Evolutionary conservation across 805 yeast species (phyloP).

Genomic region (Candida mattraensis): DNA sequence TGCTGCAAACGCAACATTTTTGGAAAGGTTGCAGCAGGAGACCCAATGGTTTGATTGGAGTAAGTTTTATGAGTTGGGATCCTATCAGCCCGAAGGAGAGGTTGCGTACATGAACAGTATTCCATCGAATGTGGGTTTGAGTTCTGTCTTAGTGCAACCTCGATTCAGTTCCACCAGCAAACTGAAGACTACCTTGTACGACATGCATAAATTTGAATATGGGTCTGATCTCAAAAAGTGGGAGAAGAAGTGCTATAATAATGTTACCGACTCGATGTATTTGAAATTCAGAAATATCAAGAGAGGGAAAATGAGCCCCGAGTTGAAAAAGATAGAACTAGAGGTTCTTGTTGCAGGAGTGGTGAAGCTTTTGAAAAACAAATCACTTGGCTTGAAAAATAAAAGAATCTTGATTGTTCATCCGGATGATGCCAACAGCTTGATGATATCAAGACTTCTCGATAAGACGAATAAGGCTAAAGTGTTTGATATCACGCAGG

Average conservation of each 20-base stretch:
- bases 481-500: no score
- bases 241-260: slow-evolving; percentile 24
- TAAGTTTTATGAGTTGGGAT: slow-evolving; percentile 29
- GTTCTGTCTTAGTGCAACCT: slow-evolving; percentile 27
- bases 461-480: no score
- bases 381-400: slow-evolving; percentile 2
- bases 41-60: slow-evolving; percentile 49
- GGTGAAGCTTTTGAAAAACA: slow-evolving; percentile 21
- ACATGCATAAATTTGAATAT: slow-evolving; percentile 28
- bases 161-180: slow-evolving; percentile 17
- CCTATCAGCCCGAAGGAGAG: slow-evolving; percentile 21
- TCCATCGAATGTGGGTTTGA: slow-evolving; percentile 24
- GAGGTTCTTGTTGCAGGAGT: slow-evolving; percentile 27
- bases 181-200: slow-evolving; percentile 22
- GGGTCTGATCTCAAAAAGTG: slow-evolving; percentile 21
- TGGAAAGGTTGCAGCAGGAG: slow-evolving; percentile 48
- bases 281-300: slow-evolving; percentile 26
- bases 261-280: slow-evolving; percentile 20
- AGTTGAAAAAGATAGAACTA: slow-evolving; percentile 23
- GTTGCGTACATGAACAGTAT: slow-evolving; percentile 22
- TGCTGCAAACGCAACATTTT: slow-evolving; percentile 42
- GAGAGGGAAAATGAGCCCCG: slow-evolving; percentile 17
- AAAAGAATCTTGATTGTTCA: slow-evolving; percentile 26
- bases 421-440: slow-evolving; percentile 29
- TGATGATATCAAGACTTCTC: no score